Evolutionary conservation across 352 stramenopile genomes (phyloP), one percentile per base, ranked within the genome.

Genomic region (Phytophthora colocasiae): DNA sequence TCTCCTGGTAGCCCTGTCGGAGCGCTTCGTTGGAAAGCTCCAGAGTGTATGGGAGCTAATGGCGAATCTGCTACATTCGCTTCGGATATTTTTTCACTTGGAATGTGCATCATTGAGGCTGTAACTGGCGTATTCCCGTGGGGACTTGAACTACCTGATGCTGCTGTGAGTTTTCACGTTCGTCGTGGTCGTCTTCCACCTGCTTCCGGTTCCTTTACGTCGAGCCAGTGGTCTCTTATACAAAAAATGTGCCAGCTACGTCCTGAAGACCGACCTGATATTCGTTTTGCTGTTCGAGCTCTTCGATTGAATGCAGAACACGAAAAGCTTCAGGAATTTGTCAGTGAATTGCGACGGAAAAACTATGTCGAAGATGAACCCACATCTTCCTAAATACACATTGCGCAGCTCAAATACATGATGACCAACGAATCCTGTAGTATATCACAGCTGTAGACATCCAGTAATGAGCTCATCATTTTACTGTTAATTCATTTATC

Each of bases 61-160:
- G 38, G 38, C 4, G 4, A n/a, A 0, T 5, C 15, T 19, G 38
- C 14, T 22, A 22, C 38, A 5, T 43, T 43, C 0, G 38, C 38
- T 22, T 43, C 38, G 38, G 38, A 43, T 22, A 43, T 43, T 43
- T 43, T 43, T 1, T 43, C 38, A 0, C n/a, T 43, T 43, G 66
- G 41, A 19, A 74, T 74, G 66, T 74, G 66, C 54, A 57, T 70
- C 3, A 43, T 76, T 43, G 63, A 43, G n/a, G 38, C 68, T 12
- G 24, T 62, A 11, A 66, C 51, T 34, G 63, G 47, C 3, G n/a
- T 47, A 0, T 56, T 57, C 19, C 68, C 63, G 0, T 76, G 58
- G 50, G 55, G 53, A 7, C 41, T 17, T 32, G 43, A 60, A 15
- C n/a, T 67, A 15, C 51, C 34, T 24, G 63, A 77, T 29, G 62